Percentiles rank a stretch among this genome's conserved stretches.
These are phyloP conservation scores for Nemania bipapillata DNA, from an alignment of 2,329 filamentous ascomycete species.

Conservation along the genomic window DNA sequence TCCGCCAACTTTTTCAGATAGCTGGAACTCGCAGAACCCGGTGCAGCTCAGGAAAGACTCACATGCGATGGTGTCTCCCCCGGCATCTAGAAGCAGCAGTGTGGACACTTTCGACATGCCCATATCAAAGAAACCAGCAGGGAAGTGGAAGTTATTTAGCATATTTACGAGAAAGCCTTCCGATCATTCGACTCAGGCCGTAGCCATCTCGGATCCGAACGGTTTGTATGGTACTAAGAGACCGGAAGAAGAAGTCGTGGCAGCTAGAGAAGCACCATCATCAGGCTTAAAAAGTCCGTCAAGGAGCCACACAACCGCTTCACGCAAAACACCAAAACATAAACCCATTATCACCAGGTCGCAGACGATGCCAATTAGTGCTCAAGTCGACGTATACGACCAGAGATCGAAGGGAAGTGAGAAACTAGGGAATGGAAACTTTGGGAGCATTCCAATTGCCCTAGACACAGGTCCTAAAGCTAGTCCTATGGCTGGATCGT, in stretches of 20 bases:
- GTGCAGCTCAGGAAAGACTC: slow-evolving; percentile 34
- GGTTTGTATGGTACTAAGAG: slow-evolving; percentile 39
- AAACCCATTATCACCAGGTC: slow-evolving; percentile 59
- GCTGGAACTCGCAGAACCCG: slow-evolving; percentile 38
- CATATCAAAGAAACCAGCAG: slow-evolving; percentile 60
- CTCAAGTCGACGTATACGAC: slow-evolving; percentile 27
- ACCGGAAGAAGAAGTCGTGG: slow-evolving; percentile 24
- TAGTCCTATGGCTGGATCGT: slow-evolving; percentile 38
- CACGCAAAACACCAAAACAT: slow-evolving; percentile 53
- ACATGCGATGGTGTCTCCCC: slow-evolving; percentile 37
- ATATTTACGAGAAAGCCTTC: slow-evolving; percentile 61
- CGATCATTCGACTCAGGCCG: slow-evolving; percentile 40
- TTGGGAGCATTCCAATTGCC: slow-evolving; percentile 46
- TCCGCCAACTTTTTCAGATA: slow-evolving; percentile 49
- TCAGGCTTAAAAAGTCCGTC: slow-evolving; percentile 41
- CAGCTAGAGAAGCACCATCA: slow-evolving; percentile 32
- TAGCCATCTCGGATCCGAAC: slow-evolving; percentile 39
- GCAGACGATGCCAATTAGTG: slow-evolving; percentile 54
- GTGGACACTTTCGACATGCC: slow-evolving; percentile 42
- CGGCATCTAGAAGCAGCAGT: slow-evolving; percentile 41
- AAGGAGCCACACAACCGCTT: slow-evolving; percentile 54
- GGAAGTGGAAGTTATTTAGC: slow-evolving; percentile 70
- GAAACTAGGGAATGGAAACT: slow-evolving; percentile 42
- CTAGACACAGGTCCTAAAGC: slow-evolving; percentile 35
- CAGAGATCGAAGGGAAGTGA: slow-evolving; percentile 29